Evolutionary conservation across 2,329 filamentous ascomycete genomes (phyloP), one percentile per base, ranked within the genome.

Genomic region (Annulohypoxylon truncatum): DNA sequence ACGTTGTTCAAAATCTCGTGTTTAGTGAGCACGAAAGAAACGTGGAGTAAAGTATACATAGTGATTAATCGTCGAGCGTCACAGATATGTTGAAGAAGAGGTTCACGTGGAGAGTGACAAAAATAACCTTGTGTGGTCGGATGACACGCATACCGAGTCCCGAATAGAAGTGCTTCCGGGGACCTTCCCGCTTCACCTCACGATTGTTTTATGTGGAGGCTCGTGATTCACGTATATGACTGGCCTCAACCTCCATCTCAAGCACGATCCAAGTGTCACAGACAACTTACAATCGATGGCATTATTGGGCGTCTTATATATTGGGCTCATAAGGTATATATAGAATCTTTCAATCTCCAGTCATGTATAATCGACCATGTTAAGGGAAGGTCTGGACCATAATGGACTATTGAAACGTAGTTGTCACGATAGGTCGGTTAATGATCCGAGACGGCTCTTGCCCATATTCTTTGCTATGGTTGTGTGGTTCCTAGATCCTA

Each of bases 261-360:
- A 47, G 47, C 35, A 33, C 18, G 33, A 56, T 47, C 29, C 53
- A 56, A 56, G 40, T 56, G 40, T 56, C 40, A 35, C 20, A 35
- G n/a, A 46, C 33, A 24, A 47, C 46, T 42, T 35, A 20, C 31
- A 10, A 47, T 26, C 28, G 53, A 18, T 47, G 10, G 4, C 29
- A 35, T 47, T 47, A 56, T 56, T 56, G 53, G 53, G 10, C 20
- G 3, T 13, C 18, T 18, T 29, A 56, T 56, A 47, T 47, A 47
- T 56, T 56, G 40, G 53, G 53, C 40, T n/a, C 38, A 22, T 47
- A 42, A 22, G 51, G 51, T 42, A 54, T 44, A 28, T 54, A 31
- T 28, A n/a, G 13, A 28, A 22, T 15, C 26, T 29, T 28, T 13
- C n/a, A 20, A 28, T 53, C 24, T 31, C 44, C 44, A 48, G 26